A percentile compares a stretch with the other conserved stretches of the same genome.
Evolutionary conservation across 495 filamentous ascomycete species (phyloP).

Genomic region (Aspergillus kassunensis): DNA sequence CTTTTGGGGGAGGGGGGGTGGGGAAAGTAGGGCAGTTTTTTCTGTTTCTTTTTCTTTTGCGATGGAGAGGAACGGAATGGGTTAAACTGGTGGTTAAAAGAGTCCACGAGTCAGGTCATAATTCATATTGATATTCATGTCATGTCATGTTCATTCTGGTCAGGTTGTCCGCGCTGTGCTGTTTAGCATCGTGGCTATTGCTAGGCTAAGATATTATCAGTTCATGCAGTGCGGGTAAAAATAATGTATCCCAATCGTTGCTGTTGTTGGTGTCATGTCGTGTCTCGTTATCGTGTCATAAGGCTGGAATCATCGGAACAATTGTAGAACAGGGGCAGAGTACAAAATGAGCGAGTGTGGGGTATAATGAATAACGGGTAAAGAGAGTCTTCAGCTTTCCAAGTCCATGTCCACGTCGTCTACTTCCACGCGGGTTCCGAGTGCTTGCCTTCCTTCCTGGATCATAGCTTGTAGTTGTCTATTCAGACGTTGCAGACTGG

Average conservation of each 20-base stretch:
- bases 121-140: background rate
- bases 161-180: background rate
- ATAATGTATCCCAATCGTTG: background rate
- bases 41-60: too few species aligned
- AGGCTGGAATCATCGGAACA: background rate
- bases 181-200: background rate
- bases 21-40: too few species aligned
- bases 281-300: constrained; percentile 10
- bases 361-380: constrained; percentile 5
- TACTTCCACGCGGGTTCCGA: constrained; percentile 76
- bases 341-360: background rate
- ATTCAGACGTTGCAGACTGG: constrained; percentile 72
- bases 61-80: too few species aligned
- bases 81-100: background rate
- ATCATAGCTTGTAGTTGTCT: constrained; percentile 79
- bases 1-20: background rate
- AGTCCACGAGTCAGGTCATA: background rate
- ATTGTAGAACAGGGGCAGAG: too few species aligned
- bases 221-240: background rate
- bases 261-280: constrained; percentile 2
- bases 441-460: constrained; percentile 76
- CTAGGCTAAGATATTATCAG: background rate
- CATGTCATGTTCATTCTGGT: background rate
- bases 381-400: constrained; percentile 29
- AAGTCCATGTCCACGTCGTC: constrained; percentile 52